phyloP scores from a whole-genome alignment of 1,139 yeast species.

The Trichomonascaceae sp. region DNA sequence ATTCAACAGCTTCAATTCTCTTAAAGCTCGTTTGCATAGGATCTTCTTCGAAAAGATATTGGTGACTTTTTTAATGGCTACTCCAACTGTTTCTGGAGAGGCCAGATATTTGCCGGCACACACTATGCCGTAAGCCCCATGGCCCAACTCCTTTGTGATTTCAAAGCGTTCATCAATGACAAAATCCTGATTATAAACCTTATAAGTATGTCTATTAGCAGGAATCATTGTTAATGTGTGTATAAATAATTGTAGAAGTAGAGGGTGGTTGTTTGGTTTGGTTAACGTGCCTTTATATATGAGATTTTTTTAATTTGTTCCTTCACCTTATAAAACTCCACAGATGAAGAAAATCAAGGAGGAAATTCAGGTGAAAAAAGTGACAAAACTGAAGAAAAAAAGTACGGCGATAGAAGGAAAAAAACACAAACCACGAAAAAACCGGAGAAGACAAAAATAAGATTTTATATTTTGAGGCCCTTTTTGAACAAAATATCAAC shows the following conservation, averaged over 20 bases:
- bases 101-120: constrained; percentile 83
- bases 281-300: too few relatives aligned
- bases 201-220: constrained; percentile 37
- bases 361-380: neutral
- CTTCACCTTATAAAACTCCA: too few relatives aligned
- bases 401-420: neutral
- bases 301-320: neutral
- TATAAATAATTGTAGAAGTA: neutral
- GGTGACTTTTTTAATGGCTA: constrained; percentile 88
- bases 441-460: too few relatives aligned
- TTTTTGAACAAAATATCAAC: too few relatives aligned
- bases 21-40: constrained; percentile 78
- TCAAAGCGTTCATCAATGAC: constrained; percentile 80
- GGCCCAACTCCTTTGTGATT: constrained; percentile 86
- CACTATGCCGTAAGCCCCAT: constrained; percentile 95
- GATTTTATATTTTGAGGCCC: too few relatives aligned
- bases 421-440: too few relatives aligned
- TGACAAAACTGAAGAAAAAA: neutral
- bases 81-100: constrained; percentile 53
- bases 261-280: neutral
- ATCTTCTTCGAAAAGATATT: constrained; percentile 85
- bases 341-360: neutral
- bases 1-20: constrained; percentile 81
- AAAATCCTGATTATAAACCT: constrained; percentile 85
- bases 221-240: too few relatives aligned